A percentile compares a stretch with the other conserved stretches of the same genome.
Evolutionary conservation across 371 early-diverging fungal species (phyloP).

Genomic region (Mucor plumbeus): DNA sequence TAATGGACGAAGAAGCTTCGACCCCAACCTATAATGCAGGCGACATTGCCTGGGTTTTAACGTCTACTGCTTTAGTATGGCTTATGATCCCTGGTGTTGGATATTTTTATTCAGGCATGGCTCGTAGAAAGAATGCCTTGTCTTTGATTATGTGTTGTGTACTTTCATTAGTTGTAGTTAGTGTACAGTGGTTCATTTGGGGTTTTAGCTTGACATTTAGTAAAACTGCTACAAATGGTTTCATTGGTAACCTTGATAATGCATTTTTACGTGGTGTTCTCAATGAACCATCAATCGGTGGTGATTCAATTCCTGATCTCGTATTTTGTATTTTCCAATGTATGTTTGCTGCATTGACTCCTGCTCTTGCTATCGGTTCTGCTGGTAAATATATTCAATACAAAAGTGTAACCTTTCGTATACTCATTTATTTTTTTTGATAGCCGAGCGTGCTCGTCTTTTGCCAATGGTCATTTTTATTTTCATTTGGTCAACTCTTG

Average conservation of each 20-base stretch:
- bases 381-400: slow-evolving; percentile 9
- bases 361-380: slow-evolving; percentile 89
- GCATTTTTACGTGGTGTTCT: slow-evolving; percentile 70
- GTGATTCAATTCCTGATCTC: slow-evolving; percentile 65
- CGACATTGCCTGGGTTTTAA: slow-evolving; percentile 75
- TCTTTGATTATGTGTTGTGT: slow-evolving; percentile 74
- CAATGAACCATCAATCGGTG: slow-evolving; percentile 60
- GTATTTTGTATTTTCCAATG: slow-evolving; percentile 81
- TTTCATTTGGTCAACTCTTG: slow-evolving; percentile 91
- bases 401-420: not conserved
- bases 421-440: slow-evolving; percentile 33
- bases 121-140: slow-evolving; percentile 81
- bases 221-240: slow-evolving; percentile 53
- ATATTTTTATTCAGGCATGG: slow-evolving; percentile 94
- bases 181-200: slow-evolving; percentile 83
- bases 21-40: slow-evolving; percentile 53
- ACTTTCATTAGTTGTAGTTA: slow-evolving; percentile 71
- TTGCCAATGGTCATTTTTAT: slow-evolving; percentile 87
- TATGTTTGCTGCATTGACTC: slow-evolving; percentile 87
- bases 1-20: slow-evolving; percentile 18
- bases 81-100: slow-evolving; percentile 89
- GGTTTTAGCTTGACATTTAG: slow-evolving; percentile 89
- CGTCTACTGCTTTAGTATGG: slow-evolving; percentile 75
- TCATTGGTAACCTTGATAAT: slow-evolving; percentile 84
- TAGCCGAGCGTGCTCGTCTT: slow-evolving; percentile 86